Base-by-base conservation (phyloP, 1,284 basidiomycete genomes). In the Fistulina hepatica region DNA sequence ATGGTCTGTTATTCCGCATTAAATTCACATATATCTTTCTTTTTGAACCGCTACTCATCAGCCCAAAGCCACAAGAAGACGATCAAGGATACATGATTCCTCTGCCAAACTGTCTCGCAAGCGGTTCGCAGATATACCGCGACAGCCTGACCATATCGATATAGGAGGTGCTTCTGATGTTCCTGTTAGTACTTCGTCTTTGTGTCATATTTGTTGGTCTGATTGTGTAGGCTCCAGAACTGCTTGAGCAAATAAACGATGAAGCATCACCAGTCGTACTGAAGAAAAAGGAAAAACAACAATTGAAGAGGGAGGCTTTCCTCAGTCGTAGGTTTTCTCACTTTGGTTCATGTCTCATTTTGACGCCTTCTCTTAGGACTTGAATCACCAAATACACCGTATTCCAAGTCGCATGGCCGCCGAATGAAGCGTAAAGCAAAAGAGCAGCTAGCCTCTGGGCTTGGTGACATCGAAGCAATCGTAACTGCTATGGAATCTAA, bases 371-470 rank as follows among this genome's bases (percentile, higher is more conserved):
- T 31, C 38, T 16, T 46, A 84, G 83, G 74, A 31, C 56, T 84
- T 33, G 70, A 68, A 43, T 57, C 64, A 2, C 61, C 65, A 3
- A 58, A 60, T 23, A 61, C 65, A 1, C 76, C 78, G 2, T 79
- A 84, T 53, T 88, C 84, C 0, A 86, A 81, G 54, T 82, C 79
- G 5, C 80, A 85, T 51, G 61, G 60, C 21, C 71, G 81, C 20
- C 72, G 85, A 19, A 48, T 80, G 49, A 85, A 83, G 49, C 74
- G 75, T 40, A 83, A 76, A 49, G 73, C 68, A 28, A 75, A 69
- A 44, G 80, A 86, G 49, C 67, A 83, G 52, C 59, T 90, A 31
- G 76, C 69, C 3, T 67, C 70, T 32, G 74, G 73, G 2, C 54
- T 89, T 41, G 54, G 58, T 15, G 73, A 76, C 13, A 69, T 89